Conservation (phyloP, 495 filamentous ascomycete species). For the Penicillium ochrochloron region DNA sequence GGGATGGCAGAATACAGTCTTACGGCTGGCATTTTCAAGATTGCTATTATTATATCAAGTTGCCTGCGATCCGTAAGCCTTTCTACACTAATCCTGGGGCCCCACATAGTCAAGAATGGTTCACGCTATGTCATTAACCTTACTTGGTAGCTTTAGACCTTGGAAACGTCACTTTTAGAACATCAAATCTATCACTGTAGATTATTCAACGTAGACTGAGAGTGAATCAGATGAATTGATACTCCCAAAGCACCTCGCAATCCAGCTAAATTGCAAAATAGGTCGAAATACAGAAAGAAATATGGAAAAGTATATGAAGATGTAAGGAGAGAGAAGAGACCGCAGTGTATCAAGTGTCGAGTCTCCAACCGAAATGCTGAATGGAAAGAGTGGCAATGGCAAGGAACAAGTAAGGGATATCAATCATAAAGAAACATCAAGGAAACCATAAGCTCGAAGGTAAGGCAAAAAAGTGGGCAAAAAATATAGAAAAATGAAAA, state of each 20-base stretch:
- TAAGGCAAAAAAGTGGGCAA: conserved; percentile 5
- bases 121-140: not conserved
- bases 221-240: not conserved
- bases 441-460: conserved; percentile 10
- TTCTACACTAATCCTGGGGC: not conserved
- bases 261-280: not conserved
- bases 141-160: not conserved
- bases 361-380: not conserved
- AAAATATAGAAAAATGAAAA: too few species aligned
- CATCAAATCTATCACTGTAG: not conserved
- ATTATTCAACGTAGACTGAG: not conserved
- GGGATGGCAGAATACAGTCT: not conserved
- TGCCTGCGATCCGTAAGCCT: not conserved
- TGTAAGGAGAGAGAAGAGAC: conserved; percentile 2
- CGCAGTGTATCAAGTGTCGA: not conserved
- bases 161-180: not conserved
- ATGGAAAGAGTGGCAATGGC: conserved; percentile 17
- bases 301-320: not conserved
- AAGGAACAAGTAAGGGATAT: conserved; percentile 31
- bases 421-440: conserved; percentile 32
- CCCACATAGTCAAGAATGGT: not conserved
- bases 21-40: not conserved
- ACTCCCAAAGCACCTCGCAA: not conserved
- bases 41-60: not conserved
- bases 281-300: not conserved